phyloP scores from a whole-genome alignment of 1,139 yeast genomes.

The Lodderomyces parapsilosis region DNA sequence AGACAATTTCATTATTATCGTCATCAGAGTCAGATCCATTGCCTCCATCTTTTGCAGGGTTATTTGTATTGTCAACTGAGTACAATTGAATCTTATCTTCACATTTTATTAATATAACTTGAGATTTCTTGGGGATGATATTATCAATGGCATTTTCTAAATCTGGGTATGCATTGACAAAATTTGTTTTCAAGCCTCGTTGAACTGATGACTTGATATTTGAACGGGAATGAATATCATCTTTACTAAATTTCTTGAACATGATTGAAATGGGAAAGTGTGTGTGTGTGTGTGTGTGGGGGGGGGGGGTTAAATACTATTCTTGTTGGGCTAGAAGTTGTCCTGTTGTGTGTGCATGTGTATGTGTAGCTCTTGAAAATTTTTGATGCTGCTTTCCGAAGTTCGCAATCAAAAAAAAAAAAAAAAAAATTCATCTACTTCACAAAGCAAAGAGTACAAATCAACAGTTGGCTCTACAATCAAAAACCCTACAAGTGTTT shows the following conservation, averaged over 20 bases:
- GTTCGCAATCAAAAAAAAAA: neutral
- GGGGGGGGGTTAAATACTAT: too few relatives aligned
- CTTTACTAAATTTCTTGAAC: slow-evolving; percentile 76
- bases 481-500: too few relatives aligned
- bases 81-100: slow-evolving; percentile 86
- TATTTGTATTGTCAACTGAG: slow-evolving; percentile 32
- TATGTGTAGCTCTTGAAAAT: neutral
- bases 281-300: neutral
- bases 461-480: too few relatives aligned
- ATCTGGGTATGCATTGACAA: slow-evolving; percentile 69
- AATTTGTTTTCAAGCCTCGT: slow-evolving; percentile 72
- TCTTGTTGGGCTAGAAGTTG: too few relatives aligned
- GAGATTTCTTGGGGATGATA: slow-evolving; percentile 89
- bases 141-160: slow-evolving; percentile 77
- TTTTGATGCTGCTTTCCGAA: neutral
- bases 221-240: slow-evolving; percentile 86
- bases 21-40: slow-evolving; percentile 4
- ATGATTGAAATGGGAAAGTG: slow-evolving; percentile 20
- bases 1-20: slow-evolving; percentile 40
- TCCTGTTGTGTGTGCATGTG: too few relatives aligned
- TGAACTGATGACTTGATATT: slow-evolving; percentile 92
- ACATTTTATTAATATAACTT: slow-evolving; percentile 77
- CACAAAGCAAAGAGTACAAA: too few relatives aligned
- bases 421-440: too few relatives aligned
- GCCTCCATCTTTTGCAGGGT: slow-evolving; percentile 48